Evolutionary conservation across 1,284 basidiomycete species (phyloP), one percentile per base, ranked within the genome.

Genomic region (Polyporus tsugae): DNA sequence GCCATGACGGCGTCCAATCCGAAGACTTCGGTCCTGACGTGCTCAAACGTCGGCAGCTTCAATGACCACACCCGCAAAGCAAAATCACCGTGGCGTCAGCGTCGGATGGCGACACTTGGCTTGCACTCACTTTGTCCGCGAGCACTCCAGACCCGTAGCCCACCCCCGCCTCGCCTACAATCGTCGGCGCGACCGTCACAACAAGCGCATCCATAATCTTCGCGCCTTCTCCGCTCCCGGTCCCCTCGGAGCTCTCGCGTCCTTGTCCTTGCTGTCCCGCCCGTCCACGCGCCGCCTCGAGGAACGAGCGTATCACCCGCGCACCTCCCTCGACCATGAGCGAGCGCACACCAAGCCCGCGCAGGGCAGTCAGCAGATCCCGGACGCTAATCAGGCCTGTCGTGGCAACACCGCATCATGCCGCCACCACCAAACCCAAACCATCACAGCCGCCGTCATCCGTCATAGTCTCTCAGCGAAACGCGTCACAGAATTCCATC

Each of bases 241-340:
- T 35, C n/a, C 11, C 25, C 38, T 44, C 65, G 64, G 64, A 65
- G 64, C 46, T 75, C 75, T 15, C 63, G 66, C 13, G 39, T 57
- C 36, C 15, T n/a, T n/a, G 41, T 44, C 19, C 2, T n/a, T n/a
- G 41, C 52, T 58, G 6, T 38, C 33, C 33, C 55, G 15, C 19
- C 35, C 17, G 17, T 4, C 33, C 17, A 29, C 58, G 61, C 19
- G 80, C 77, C 33, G 81, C 80, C 1, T 79, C 75, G 25, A 98
- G 82, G 80, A 97, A 95, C 1, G 93, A 90, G 19, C 86, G 84
- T 66, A 99, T 96, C 68, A 99, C 86, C 5, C 83, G 81, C 4
- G 95, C 93, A 19, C 97, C 97, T 63, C 97, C 97, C 83, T 99
- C 97, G 11, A 98, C 92, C 97, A 99, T 99, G 63, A 98, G 83